phyloP scores from a whole-genome alignment of 2,329 filamentous ascomycete genomes.

The Clathrospora elynae region DNA sequence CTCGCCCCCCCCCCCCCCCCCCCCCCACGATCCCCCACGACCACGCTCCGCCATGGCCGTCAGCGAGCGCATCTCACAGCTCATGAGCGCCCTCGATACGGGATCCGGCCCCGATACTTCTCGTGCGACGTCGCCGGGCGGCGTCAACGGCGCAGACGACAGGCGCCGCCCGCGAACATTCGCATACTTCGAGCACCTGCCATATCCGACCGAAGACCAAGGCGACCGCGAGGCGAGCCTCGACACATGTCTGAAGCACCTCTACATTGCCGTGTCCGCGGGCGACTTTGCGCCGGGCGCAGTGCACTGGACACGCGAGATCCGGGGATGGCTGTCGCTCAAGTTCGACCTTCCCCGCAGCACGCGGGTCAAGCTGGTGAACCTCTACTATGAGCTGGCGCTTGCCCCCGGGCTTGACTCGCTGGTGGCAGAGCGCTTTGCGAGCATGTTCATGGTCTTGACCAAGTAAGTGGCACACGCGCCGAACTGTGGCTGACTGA shows the following conservation, averaged over 20 bases:
- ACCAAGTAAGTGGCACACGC: slow-evolving; percentile 71
- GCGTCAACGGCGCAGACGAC: slow-evolving; percentile 53
- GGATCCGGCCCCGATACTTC: slow-evolving; percentile 71
- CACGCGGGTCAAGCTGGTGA: slow-evolving; percentile 80
- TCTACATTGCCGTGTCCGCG: slow-evolving; percentile 88
- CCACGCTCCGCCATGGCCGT: slow-evolving; percentile 43
- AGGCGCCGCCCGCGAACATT: slow-evolving; percentile 82
- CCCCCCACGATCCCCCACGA: slow-evolving; percentile 12
- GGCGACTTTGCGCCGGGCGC: slow-evolving; percentile 94
- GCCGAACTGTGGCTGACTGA: slow-evolving; percentile 1
- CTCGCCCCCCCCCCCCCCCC: slow-evolving; percentile 15
- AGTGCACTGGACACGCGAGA: slow-evolving; percentile 95
- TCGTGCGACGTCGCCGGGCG: slow-evolving; percentile 81
- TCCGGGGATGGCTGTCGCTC: slow-evolving; percentile 90
- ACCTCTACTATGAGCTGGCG: slow-evolving; percentile 91
- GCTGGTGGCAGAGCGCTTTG: slow-evolving; percentile 82
- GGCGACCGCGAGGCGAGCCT: slow-evolving; percentile 77
- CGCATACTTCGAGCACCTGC: slow-evolving; percentile 87
- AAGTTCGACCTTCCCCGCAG: slow-evolving; percentile 95
- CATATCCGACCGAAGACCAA: slow-evolving; percentile 85
- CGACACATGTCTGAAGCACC: slow-evolving; percentile 85
- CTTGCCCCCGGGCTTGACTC: slow-evolving; percentile 88
- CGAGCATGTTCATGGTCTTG: slow-evolving; percentile 93
- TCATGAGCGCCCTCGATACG: slow-evolving; percentile 48
- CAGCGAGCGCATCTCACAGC: slow-evolving; percentile 50